phyloP scores from a whole-genome alignment of 352 stramenopile species.

The Phytophthora pluvialis region DNA sequence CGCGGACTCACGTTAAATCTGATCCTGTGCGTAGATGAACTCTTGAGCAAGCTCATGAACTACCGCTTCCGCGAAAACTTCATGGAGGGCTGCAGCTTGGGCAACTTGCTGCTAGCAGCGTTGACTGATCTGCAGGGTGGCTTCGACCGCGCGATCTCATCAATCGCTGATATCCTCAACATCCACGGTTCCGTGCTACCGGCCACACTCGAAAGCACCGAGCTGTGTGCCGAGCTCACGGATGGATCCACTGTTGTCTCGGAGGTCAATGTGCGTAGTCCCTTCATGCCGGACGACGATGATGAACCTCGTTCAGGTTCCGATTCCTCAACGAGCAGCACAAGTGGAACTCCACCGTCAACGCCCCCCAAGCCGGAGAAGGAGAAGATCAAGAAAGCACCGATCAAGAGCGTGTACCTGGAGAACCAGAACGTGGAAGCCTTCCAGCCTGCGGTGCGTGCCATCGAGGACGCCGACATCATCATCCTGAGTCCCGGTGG shows the following conservation, averaged over 20 bases:
- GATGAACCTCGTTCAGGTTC: constrained; percentile 27
- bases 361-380: constrained; percentile 35
- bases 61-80: constrained; percentile 90
- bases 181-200: constrained; percentile 81
- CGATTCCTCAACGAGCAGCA: constrained; percentile 27
- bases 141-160: constrained; percentile 85
- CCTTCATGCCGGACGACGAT: constrained; percentile 46
- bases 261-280: constrained; percentile 84
- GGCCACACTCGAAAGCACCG: constrained; percentile 84
- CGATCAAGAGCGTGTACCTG: constrained; percentile 85
- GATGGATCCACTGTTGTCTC: constrained; percentile 79
- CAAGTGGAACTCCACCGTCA: constrained; percentile 25
- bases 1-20: neutral
- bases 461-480: constrained; percentile 87
- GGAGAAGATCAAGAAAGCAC: constrained; percentile 56
- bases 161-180: constrained; percentile 87
- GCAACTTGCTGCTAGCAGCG: constrained; percentile 80
- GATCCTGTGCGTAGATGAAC: constrained; percentile 53
- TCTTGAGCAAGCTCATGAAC: constrained; percentile 91
- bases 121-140: constrained; percentile 83
- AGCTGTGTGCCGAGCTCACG: constrained; percentile 79
- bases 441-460: constrained; percentile 74
- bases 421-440: constrained; percentile 76
- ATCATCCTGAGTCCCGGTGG: constrained; percentile 82
- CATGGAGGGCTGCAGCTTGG: constrained; percentile 87